Percentiles rank a stretch among this genome's conserved stretches.
Conservation (phyloP, 352 stramenopile species). For the Thalassiosira exigua region DNA sequence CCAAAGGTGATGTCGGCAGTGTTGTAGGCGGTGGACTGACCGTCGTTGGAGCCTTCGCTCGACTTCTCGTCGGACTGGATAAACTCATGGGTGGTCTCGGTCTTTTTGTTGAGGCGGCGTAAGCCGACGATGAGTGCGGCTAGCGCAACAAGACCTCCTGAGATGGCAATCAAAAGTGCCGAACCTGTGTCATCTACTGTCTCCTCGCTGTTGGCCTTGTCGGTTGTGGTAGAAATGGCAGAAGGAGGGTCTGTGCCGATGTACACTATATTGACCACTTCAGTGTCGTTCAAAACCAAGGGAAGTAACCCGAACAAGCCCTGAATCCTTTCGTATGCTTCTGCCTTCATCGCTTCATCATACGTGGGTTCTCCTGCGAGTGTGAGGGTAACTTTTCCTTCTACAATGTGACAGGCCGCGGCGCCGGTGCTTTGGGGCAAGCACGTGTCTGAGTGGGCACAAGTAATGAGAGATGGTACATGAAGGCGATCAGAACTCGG, state of each 20-base stretch:
- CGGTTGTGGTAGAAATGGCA: background rate
- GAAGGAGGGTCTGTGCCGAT: slow-evolving; percentile 6
- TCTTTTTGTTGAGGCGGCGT: slow-evolving; percentile 11
- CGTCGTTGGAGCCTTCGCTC: slow-evolving; percentile 52
- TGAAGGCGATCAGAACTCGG: background rate
- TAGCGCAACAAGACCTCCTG: slow-evolving; percentile 17
- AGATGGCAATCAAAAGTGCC: slow-evolving; percentile 6
- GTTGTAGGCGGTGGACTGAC: slow-evolving; percentile 30
- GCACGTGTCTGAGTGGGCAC: slow-evolving; percentile 12
- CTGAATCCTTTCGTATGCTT: background rate
- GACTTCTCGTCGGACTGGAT: slow-evolving; percentile 38
- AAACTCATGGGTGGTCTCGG: slow-evolving; percentile 1
- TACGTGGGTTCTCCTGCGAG: slow-evolving; percentile 4
- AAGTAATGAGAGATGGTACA: background rate
- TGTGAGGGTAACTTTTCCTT: slow-evolving; percentile 21
- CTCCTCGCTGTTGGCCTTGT: slow-evolving; percentile 10
- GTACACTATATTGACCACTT: slow-evolving; percentile 17
- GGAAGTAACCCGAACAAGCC: background rate
- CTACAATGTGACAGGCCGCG: slow-evolving; percentile 5
- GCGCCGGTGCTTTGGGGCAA: slow-evolving; percentile 1
- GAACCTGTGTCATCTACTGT: background rate
- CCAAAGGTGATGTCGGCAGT: slow-evolving; percentile 28
- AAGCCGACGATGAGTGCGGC: slow-evolving; percentile 19
- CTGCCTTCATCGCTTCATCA: slow-evolving; percentile 1
- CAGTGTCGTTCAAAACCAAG: background rate